These are phyloP conservation scores for Boletus vinaceobasis DNA, from an alignment of 768 basidiomycete species.

Conservation along the genomic window DNA sequence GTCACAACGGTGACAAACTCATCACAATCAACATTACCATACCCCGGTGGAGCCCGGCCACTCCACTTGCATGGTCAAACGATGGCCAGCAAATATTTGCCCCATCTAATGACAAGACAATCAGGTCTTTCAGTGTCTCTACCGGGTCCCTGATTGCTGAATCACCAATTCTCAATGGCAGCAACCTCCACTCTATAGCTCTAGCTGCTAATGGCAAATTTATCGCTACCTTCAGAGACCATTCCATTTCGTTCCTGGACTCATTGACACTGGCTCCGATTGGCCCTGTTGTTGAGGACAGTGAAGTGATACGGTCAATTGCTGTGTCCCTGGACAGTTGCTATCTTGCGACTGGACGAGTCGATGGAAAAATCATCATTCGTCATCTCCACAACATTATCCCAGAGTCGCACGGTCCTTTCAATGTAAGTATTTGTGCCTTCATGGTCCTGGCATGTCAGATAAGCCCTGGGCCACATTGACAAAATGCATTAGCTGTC, in stretches of 20 bases:
- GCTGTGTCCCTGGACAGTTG: background rate
- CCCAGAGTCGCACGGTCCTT: background rate
- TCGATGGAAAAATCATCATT: background rate
- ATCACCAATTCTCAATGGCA: too few relatives aligned
- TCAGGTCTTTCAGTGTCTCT: too few relatives aligned
- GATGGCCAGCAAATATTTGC: too few relatives aligned
- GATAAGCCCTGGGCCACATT: background rate
- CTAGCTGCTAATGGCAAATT: background rate
- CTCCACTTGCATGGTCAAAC: too few relatives aligned
- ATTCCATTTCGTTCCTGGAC: background rate
- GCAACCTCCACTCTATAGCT: too few relatives aligned
- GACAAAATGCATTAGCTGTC: background rate
- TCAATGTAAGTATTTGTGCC: background rate
- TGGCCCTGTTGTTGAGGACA: background rate
- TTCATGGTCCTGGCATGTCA: too few relatives aligned
- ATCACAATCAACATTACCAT: too few relatives aligned
- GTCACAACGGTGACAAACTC: too few relatives aligned
- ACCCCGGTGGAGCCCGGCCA: too few relatives aligned
- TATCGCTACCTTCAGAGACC: rapidly evolving
- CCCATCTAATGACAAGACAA: too few relatives aligned
- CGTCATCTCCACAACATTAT: background rate
- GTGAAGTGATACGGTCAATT: background rate
- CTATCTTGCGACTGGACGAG: background rate
- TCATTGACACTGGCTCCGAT: background rate
- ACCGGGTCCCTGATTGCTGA: too few relatives aligned